Base-by-base conservation (phyloP, 2,329 filamentous ascomycete species). In the Trichoderma aggressivum region DNA sequence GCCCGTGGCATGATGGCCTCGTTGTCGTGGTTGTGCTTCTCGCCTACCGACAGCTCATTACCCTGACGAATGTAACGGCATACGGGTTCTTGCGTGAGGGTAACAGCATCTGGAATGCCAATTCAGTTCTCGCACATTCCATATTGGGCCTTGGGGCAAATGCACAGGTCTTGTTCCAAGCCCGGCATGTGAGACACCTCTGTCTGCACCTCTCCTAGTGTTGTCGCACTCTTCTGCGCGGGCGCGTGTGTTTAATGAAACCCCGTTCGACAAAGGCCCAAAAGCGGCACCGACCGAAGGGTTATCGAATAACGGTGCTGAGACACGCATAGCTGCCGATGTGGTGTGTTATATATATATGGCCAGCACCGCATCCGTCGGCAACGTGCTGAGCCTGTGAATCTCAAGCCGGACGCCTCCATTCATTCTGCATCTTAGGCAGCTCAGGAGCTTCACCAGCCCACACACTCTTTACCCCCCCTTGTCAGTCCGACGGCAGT, bases 231-330 rank as follows among this genome's bases (percentile, higher is more conserved):
- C 47, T 70, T 62, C 47, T 70, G 47, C 30, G 47, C 50, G 59
- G 59, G 34, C 61, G 67, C 47, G 28, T 32, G 59, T 69, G 56
- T 69, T 28, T 62, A 59, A 70, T 62, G 43, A 60, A 39, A 43
- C 59, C 59, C 67, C 59, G 26, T 70, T 59, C 59, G 50, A 32
- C 67, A 70, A 26, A 70, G 67, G 59, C 67, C 58, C 58, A 56
- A 21, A n/a, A 43, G 59, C 67, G 67, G 67, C 66, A 69, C 66
- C 66, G 56, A 69, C 66, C 56, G 66, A 69, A 69, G 66, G 66
- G 66, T 43, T 69, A 53, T 53, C 66, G 66, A 69, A 61, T 61
- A 43, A 69, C 59, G 66, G 43, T 36, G 66, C 66, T 61, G 12
- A 69, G 66, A 61, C 66, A 69, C 56, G 66, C 66, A 53, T 53